Evolutionary conservation across 2,329 filamentous ascomycete species (phyloP).

Genomic region (Exophiala alcalophila): DNA sequence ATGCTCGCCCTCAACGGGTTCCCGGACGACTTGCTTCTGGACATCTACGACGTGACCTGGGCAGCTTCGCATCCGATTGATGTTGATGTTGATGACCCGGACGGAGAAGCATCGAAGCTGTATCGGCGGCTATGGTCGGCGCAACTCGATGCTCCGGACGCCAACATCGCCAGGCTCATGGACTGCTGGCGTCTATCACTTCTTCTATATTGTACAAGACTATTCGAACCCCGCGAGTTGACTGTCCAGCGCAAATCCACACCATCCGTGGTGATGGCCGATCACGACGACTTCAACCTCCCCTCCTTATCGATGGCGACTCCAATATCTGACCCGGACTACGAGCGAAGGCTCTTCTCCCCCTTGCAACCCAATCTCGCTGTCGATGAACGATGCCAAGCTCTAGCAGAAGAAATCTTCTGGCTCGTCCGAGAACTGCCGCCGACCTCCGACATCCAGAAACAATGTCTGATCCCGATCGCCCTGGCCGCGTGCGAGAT

Average conservation of each 20-base stretch:
- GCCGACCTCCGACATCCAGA: slow-evolving; percentile 2
- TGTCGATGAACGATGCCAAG: background rate
- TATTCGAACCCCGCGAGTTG: slow-evolving; percentile 1
- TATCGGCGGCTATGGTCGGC: slow-evolving; percentile 5
- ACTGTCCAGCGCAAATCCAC: background rate
- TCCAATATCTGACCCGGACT: background rate
- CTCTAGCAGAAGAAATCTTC: slow-evolving; percentile 8
- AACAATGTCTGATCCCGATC: slow-evolving; percentile 9
- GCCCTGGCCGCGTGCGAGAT: slow-evolving; percentile 5
- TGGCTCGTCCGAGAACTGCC: slow-evolving; percentile 2
- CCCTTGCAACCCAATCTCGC: background rate
- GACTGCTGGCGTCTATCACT: slow-evolving; percentile 14
- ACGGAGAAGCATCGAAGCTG: slow-evolving; percentile 1
- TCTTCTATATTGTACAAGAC: slow-evolving; percentile 11
- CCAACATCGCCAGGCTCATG: background rate
- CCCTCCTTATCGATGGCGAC: background rate
- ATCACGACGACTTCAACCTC: background rate
- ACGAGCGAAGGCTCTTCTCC: background rate
- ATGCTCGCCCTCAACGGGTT: slow-evolving; percentile 11
- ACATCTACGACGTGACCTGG: slow-evolving; percentile 10
- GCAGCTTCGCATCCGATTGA: slow-evolving; percentile 4
- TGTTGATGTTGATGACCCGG: too few relatives aligned
- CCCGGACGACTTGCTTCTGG: slow-evolving; percentile 5
- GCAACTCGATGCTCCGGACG: slow-evolving; percentile 3
- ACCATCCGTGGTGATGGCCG: background rate